Conservation (phyloP, 805 yeast genomes). For the Wickerhamomyces tratensis region DNA sequence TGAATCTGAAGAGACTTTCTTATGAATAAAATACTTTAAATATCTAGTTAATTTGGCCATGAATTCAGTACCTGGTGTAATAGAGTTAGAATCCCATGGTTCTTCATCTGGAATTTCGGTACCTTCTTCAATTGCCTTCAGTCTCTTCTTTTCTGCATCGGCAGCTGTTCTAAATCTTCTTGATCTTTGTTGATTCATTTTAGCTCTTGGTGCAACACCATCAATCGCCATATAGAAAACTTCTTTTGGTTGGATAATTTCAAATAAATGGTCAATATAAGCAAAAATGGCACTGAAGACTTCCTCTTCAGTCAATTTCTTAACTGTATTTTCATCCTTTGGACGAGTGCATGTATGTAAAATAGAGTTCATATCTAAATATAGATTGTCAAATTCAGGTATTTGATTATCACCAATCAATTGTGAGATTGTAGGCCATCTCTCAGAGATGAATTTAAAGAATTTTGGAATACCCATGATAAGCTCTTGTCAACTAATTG, state of each 20-base stretch:
- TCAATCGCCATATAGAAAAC: slow-evolving; percentile 94
- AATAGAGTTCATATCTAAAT: slow-evolving; percentile 96
- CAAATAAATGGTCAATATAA: slow-evolving; percentile 89
- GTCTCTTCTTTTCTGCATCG: slow-evolving; percentile 77
- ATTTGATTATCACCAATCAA: slow-evolving; percentile 70
- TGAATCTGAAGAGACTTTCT: slow-evolving; percentile 78
- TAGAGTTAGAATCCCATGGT: slow-evolving; percentile 85
- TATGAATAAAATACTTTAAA: slow-evolving; percentile 78
- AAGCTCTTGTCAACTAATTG: slow-evolving; percentile 4
- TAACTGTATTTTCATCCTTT: slow-evolving; percentile 54
- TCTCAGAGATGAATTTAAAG: slow-evolving; percentile 91
- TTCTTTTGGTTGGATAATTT: slow-evolving; percentile 76
- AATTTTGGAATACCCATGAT: slow-evolving; percentile 90
- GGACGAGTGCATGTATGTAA: slow-evolving; percentile 90
- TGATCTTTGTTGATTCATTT: slow-evolving; percentile 96
- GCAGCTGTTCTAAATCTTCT: slow-evolving; percentile 91
- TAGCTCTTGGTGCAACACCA: slow-evolving; percentile 98
- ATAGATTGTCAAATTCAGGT: slow-evolving; percentile 91
- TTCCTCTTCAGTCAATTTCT: slow-evolving; percentile 77
- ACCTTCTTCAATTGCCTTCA: slow-evolving; percentile 67
- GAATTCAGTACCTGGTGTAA: slow-evolving; percentile 95
- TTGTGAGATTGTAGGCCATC: slow-evolving; percentile 97
- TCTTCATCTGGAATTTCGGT: slow-evolving; percentile 70
- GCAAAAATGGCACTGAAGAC: slow-evolving; percentile 89
- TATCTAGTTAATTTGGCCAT: slow-evolving; percentile 83